Evolutionary conservation across 2,329 filamentous ascomycete species (phyloP).

Genomic region (Cytospora mali): DNA sequence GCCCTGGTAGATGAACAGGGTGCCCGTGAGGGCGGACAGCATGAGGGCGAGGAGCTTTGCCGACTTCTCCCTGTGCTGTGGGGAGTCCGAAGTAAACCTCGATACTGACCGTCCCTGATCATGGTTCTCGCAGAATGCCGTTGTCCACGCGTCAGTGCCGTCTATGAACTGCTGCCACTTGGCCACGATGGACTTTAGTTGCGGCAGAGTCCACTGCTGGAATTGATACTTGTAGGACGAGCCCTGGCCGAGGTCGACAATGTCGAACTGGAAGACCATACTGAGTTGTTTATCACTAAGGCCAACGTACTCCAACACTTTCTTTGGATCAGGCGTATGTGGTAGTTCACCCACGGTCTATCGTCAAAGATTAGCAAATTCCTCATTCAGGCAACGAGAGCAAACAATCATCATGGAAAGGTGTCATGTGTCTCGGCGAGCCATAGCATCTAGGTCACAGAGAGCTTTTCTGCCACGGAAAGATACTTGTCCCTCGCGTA

Average conservation of each 20-base stretch:
- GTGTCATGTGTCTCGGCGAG: not conserved
- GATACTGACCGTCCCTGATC: constrained; percentile 61
- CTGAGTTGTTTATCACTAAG: constrained; percentile 61
- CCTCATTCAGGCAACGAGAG: not conserved
- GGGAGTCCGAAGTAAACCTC: constrained; percentile 51
- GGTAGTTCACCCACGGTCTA: constrained; percentile 69
- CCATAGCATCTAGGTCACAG: not conserved
- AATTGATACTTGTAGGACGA: constrained; percentile 56
- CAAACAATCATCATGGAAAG: not conserved
- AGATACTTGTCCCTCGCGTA: not conserved
- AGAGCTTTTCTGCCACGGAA: not conserved
- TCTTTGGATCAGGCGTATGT: constrained; percentile 58
- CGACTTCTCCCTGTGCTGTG: constrained; percentile 44
- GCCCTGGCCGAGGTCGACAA: constrained; percentile 63
- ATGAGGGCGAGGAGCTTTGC: constrained; percentile 59
- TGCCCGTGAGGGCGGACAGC: constrained; percentile 52
- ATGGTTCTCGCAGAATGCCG: constrained; percentile 66
- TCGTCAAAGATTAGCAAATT: not conserved
- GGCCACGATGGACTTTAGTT: constrained; percentile 51
- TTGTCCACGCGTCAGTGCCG: constrained; percentile 59
- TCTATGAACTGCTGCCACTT: constrained; percentile 56
- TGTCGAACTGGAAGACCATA: constrained; percentile 72
- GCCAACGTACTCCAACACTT: constrained; percentile 63
- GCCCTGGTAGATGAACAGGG: constrained; percentile 62
- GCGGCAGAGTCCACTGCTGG: constrained; percentile 49